A percentile compares a stretch with the other conserved stretches of the same genome.
phyloP scores from a whole-genome alignment of 2,329 filamentous ascomycete genomes.

The Zasmidium cellare region DNA sequence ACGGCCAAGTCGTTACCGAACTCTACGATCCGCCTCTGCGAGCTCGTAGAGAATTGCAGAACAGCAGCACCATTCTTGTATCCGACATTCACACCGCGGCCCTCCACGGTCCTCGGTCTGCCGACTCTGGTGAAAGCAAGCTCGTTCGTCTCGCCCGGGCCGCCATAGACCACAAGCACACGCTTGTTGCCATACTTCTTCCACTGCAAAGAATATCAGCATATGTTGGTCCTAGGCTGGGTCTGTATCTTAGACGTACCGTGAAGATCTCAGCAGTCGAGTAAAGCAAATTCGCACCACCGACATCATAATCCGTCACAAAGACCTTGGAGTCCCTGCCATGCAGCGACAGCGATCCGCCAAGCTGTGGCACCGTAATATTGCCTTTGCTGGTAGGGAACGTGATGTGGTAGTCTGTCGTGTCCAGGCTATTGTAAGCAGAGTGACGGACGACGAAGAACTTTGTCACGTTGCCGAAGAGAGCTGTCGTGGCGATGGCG shows the following conservation, averaged over 20 bases:
- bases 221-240: no score
- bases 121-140: slow-evolving; percentile 49
- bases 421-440: slow-evolving; percentile 60
- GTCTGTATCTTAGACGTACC: no score
- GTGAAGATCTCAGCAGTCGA: slow-evolving; percentile 70
- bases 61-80: slow-evolving; percentile 47
- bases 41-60: slow-evolving; percentile 57
- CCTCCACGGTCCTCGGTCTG: slow-evolving; percentile 41
- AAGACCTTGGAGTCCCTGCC: slow-evolving; percentile 68
- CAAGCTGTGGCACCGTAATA: slow-evolving; percentile 60
- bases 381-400: slow-evolving; percentile 60
- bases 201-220: slow-evolving; percentile 41
- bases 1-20: slow-evolving; percentile 53
- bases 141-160: slow-evolving; percentile 63
- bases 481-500: slow-evolving; percentile 61
- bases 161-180: slow-evolving; percentile 65
- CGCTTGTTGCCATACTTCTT: slow-evolving; percentile 62
- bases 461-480: slow-evolving; percentile 55
- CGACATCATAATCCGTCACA: slow-evolving; percentile 66
- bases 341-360: slow-evolving; percentile 57
- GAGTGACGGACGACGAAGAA: slow-evolving; percentile 68
- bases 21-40: slow-evolving; percentile 54
- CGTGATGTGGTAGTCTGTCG: slow-evolving; percentile 63
- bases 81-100: slow-evolving; percentile 39
- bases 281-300: slow-evolving; percentile 61